Base-by-base conservation (phyloP, 371 early-diverging fungal species). In the Rhizomucor pusillus region DNA sequence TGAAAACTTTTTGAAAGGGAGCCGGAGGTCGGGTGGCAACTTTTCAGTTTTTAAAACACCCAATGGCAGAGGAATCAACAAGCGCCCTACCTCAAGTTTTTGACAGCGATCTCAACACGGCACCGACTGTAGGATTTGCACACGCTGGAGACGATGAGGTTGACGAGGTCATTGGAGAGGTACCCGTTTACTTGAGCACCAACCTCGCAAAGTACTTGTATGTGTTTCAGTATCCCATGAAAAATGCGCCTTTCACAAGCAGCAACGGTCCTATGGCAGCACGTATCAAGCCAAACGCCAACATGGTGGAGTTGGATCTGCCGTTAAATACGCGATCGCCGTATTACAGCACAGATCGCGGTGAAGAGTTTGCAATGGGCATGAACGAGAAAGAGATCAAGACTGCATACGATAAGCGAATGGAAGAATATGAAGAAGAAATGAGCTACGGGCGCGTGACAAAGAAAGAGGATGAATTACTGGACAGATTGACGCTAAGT, bases 291-390 rank as follows among this genome's bases (percentile, higher is more conserved):
- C 91, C 91, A 0, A 75, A 79, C 35, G 82, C 90, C 12, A 83
- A 87, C 45, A 78, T 86, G 61, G 82, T 94, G 22, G 93, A 96
- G 66, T 59, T 94, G n/a, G 94, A 94, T 60, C 62, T 94, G n/a
- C 88, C 90, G 11, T 49, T 96, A 3, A 86, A 92, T 48, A 88
- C 89, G 16, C 68, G 69, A 39, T 72, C 86, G 10, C 53, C 69
- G 5, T 80, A 84, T 60, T 94, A 93, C 69, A 87, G 85, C 67
- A 71, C 71, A 23, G 90, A 90, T 24, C 71, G 84, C 43, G 96
- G 93, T 29, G 85, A 86, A 59, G 87, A 88, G 60, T 76, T 93
- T 43, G 92, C 89, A 6, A 66, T 79, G 58, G 93, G 91, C 4
- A 67, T 90, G 57, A 87, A 89, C 45, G 88, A 90, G 53, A 81